Conservation (phyloP, 2,329 filamentous ascomycete species). For the Ceratocystis albifundus region DNA sequence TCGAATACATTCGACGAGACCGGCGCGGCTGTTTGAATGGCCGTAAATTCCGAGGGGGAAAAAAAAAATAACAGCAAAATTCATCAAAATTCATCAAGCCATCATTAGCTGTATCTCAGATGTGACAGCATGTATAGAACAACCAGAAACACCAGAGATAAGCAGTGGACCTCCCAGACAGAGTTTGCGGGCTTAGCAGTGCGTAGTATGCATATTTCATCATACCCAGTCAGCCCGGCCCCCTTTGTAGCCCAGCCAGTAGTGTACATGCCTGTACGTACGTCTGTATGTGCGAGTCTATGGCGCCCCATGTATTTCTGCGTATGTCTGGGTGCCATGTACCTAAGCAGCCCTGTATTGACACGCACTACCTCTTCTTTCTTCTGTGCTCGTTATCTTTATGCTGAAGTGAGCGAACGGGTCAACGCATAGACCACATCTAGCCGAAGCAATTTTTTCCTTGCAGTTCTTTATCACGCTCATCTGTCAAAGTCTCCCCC, state of each 20-base stretch:
- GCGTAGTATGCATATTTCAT: constrained; percentile 2
- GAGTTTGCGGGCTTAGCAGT: constrained; percentile 3
- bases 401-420: background rate
- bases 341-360: background rate
- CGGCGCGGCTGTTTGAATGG: no score
- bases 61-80: background rate
- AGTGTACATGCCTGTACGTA: background rate
- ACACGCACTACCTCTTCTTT: background rate
- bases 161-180: background rate
- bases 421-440: constrained; percentile 2
- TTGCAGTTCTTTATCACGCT: background rate
- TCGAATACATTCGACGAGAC: background rate
- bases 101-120: background rate
- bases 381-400: background rate
- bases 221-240: background rate
- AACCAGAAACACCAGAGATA: background rate
- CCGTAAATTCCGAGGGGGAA: background rate
- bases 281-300: background rate
- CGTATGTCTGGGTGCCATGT: background rate
- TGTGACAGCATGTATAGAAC: background rate
- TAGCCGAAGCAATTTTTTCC: constrained; percentile 9
- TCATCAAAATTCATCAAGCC: no score
- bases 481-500: background rate
- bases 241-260: background rate
- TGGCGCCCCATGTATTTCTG: background rate